Evolutionary conservation across 176 grass and related monocot species (phyloP).

Genomic region (Aegilops tauschii): DNA sequence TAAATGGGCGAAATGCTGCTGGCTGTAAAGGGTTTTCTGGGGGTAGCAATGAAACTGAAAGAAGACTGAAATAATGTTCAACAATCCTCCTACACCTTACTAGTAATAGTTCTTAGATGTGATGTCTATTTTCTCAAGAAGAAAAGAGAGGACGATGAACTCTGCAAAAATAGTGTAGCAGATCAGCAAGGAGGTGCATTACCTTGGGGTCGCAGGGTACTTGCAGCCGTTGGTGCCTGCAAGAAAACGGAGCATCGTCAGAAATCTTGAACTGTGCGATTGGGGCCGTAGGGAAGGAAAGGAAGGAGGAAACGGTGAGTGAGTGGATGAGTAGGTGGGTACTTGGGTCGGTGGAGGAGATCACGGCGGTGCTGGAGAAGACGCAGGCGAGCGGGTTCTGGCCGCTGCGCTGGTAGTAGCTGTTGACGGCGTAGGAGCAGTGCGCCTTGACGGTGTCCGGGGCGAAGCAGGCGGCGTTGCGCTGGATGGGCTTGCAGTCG

Average conservation of each 20-base stretch:
- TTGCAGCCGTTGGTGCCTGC: constrained; percentile 60
- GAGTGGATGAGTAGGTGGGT: not conserved
- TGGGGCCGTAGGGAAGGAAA: not conserved
- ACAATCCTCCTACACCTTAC: too few relatives aligned
- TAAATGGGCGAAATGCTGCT: not conserved
- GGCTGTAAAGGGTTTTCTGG: not conserved
- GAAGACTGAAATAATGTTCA: too few relatives aligned
- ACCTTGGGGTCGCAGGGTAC: constrained; percentile 71
- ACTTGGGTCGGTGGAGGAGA: constrained; percentile 63
- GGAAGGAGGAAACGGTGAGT: not conserved
- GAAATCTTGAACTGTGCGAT: not conserved
- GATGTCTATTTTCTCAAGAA: not conserved
- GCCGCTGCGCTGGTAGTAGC: constrained; percentile 77
- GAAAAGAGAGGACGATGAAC: not conserved
- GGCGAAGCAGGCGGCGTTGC: constrained; percentile 56
- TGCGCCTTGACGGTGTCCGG: constrained; percentile 74
- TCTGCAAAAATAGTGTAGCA: not conserved
- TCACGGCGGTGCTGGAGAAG: constrained; percentile 53
- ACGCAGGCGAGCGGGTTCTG: constrained; percentile 59
- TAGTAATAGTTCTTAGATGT: too few relatives aligned
- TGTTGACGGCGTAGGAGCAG: constrained; percentile 95
- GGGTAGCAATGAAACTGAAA: not conserved
- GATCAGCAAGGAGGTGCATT: not conserved
- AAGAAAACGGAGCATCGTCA: not conserved
- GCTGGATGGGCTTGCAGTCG: constrained; percentile 60